These are phyloP conservation scores for Penicillium sp. DNA, from an alignment of 2,329 filamentous ascomycete species.

Conservation along the genomic window DNA sequence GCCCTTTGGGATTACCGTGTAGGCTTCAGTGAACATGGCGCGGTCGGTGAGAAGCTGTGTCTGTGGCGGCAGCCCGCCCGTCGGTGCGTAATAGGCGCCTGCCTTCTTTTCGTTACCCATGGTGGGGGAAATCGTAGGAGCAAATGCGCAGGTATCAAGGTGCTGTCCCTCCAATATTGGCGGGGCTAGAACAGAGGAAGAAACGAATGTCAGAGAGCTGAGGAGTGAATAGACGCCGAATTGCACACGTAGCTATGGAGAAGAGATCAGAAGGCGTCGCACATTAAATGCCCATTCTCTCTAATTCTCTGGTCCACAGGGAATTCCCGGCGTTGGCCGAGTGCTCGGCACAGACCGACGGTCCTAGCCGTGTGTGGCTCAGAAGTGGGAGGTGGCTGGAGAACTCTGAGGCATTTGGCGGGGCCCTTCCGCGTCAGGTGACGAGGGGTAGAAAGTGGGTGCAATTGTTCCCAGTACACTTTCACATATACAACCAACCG, in stretches of 20 bases:
- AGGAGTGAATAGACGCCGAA: neutral
- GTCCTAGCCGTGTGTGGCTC: neutral
- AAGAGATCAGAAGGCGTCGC: conserved; percentile 1
- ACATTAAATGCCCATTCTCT: conserved; percentile 3
- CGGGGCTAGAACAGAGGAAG: neutral
- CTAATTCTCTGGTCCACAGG: conserved; percentile 4
- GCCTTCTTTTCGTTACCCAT: conserved; percentile 36
- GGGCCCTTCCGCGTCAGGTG: no score
- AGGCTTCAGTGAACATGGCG: conserved; percentile 27
- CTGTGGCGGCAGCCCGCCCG: conserved; percentile 22
- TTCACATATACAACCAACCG: no score
- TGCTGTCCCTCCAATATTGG: no score
- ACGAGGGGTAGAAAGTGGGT: no score
- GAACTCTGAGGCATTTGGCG: neutral
- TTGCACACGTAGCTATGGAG: neutral
- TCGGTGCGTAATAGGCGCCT: conserved; percentile 24
- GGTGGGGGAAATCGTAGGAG: neutral
- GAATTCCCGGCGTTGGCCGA: conserved; percentile 7
- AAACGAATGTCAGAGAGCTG: neutral
- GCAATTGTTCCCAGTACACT: no score
- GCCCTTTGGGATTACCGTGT: conserved; percentile 24
- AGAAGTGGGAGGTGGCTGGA: neutral
- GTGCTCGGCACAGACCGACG: conserved; percentile 8
- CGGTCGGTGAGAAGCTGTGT: conserved; percentile 25
- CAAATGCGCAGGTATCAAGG: no score